A percentile compares a stretch with the other conserved stretches of the same genome.
Conservation (phyloP, 768 basidiomycete species). For the Suillus decipiens region DNA sequence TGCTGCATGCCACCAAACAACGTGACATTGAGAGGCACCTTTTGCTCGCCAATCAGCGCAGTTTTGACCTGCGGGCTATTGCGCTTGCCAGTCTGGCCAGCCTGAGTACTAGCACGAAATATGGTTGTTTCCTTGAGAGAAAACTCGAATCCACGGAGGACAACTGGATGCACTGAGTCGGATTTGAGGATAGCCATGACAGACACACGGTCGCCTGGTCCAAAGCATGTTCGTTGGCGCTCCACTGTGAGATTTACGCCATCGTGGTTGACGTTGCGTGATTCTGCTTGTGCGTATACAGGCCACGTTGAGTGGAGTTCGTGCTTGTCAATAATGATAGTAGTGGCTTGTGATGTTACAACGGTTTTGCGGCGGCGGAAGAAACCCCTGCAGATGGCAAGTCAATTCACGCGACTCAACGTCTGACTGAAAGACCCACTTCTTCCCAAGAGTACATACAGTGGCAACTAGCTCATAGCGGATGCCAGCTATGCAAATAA, state of each 20-base stretch:
- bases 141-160: conserved; percentile 84
- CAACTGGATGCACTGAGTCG: conserved; percentile 63
- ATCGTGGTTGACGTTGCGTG: conserved; percentile 63
- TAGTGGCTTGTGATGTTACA: conserved; percentile 64
- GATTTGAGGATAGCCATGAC: conserved; percentile 74
- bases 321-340: conserved; percentile 88
- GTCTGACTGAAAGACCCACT: conserved; percentile 42
- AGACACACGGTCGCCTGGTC: conserved; percentile 80
- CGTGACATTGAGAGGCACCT: conserved; percentile 69
- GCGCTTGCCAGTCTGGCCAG: conserved; percentile 48
- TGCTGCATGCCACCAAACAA: conserved; percentile 73
- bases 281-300: conserved; percentile 78
- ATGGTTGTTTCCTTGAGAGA: conserved; percentile 76
- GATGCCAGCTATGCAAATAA: conserved; percentile 67
- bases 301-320: conserved; percentile 95
- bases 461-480: conserved; percentile 89
- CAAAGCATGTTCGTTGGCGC: conserved; percentile 77
- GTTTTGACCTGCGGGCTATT: conserved; percentile 57
- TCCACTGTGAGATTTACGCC: conserved; percentile 76
- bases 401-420: conserved; percentile 6
- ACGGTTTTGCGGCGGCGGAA: conserved; percentile 78
- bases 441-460: conserved; percentile 84
- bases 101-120: conserved; percentile 63
- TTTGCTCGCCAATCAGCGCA: conserved; percentile 64
- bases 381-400: conserved; percentile 58